Base-by-base conservation (phyloP, 371 early-diverging fungal species). In the Zychaea mexicana region DNA sequence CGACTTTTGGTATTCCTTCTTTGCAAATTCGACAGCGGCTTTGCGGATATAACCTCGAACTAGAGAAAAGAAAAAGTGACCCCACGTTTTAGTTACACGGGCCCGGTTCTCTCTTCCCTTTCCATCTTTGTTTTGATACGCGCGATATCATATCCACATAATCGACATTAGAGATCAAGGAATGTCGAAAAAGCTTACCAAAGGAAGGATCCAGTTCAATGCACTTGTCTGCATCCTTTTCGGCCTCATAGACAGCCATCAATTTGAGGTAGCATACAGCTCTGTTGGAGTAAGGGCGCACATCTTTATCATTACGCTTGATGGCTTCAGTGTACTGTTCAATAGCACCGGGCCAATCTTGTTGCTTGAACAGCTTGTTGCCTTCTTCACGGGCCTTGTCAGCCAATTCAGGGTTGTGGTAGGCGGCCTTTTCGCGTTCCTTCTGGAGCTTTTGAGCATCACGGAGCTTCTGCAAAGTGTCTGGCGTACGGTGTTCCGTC, bases 251-350 rank as follows among this genome's bases (percentile, higher is more conserved):
- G 36, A 96, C 68, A 21, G 98, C 97, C 89, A 94, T 88, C 62
- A 99, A 79, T 84, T 99, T 99, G 61, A 89, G 89, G 82, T 96
- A 96, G 77, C 95, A 94, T 32, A 95, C 97, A 17, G 99, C 95
- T 72, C 99, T 93, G 89, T 99, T 99, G 26, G 95, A 94, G 75
- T 92, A 98, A 66, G 90, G 89, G 67, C 94, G 85, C 22, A 93
- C 90, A 64, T 98, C 99, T 22, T 86, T 74, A 30, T 94, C 94
- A 65, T 96, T 94, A 65, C 98, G 93, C 85, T 95, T 94, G 73
- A 98, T 96, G 3, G 98, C 92, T 82, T 98, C 99, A n/a, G 94
- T 88, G 81, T 98, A 98, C 73, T 87, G 83, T 73, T 92, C 91
- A 69, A 98, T 89, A n/a, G 99, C 98, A 53, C 89, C 94, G 12